Percentiles rank a stretch among this genome's conserved stretches.
phyloP scores from a whole-genome alignment of 2,329 filamentous ascomycete species.

The Alternaria tenuissima region DNA sequence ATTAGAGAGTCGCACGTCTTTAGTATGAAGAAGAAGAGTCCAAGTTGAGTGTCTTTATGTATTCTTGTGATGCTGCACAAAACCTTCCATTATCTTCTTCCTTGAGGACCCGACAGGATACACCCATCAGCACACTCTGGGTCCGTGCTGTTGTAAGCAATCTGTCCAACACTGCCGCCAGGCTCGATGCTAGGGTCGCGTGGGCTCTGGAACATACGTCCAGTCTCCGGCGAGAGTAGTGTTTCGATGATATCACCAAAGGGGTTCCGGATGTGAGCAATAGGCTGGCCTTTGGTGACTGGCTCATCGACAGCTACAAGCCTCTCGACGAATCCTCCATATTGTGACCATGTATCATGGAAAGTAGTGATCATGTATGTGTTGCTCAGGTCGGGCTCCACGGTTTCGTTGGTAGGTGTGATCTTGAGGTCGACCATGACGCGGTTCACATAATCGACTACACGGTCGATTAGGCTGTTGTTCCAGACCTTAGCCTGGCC shows the following conservation, averaged over 20 bases:
- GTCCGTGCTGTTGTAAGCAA: conserved; percentile 50
- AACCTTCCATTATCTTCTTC: background rate
- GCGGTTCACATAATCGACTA: conserved; percentile 40
- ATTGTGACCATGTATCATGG: conserved; percentile 36
- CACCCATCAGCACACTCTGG: conserved; percentile 42
- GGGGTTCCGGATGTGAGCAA: conserved; percentile 47
- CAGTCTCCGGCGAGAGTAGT: conserved; percentile 42
- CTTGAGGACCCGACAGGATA: conserved; percentile 30
- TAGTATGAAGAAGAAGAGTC: background rate
- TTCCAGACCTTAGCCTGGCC: conserved; percentile 52
- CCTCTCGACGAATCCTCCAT: conserved; percentile 42
- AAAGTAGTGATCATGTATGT: conserved; percentile 44
- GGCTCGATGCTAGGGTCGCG: conserved; percentile 49
- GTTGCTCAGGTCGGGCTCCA: conserved; percentile 42
- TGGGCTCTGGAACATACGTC: conserved; percentile 47
- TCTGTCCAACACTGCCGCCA: conserved; percentile 44
- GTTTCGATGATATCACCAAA: conserved; percentile 51
- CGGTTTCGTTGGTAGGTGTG: conserved; percentile 40
- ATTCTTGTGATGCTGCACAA: background rate
- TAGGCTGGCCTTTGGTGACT: conserved; percentile 47
- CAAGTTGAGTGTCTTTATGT: background rate
- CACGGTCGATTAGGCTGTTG: conserved; percentile 45
- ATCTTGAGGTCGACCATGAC: conserved; percentile 34
- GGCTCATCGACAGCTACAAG: conserved; percentile 45
- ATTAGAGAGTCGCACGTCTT: background rate